phyloP scores from a whole-genome alignment of 73 alveolate genomes.

The Symbiodinium pilosum region DNA sequence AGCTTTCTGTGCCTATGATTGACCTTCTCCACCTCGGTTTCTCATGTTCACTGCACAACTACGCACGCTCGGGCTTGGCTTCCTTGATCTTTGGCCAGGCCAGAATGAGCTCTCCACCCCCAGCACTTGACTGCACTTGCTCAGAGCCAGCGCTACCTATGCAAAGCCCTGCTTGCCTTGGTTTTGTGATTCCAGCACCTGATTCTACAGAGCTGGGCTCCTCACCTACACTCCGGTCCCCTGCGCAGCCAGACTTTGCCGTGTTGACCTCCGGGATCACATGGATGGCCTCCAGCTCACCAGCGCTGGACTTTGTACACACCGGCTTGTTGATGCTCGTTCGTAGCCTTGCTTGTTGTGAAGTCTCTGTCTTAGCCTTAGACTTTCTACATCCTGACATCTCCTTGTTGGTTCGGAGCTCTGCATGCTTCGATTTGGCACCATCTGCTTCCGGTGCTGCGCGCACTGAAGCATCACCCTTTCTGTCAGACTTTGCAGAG shows the following conservation, averaged over 20 bases:
- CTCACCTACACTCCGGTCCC: neutral
- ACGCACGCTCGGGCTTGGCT: neutral
- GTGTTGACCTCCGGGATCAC: neutral
- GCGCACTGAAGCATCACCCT: neutral
- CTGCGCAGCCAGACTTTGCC: neutral
- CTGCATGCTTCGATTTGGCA: neutral
- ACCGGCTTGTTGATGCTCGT: neutral
- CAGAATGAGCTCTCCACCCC: neutral
- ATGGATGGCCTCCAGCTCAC: neutral
- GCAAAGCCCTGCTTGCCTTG: conserved; percentile 13
- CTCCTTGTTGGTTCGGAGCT: neutral
- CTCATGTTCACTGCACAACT: neutral
- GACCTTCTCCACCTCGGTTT: neutral
- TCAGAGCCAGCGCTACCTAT: neutral
- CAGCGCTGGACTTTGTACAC: neutral
- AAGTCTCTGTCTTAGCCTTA: neutral
- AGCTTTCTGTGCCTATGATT: neutral
- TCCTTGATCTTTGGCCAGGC: neutral
- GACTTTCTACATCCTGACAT: conserved; percentile 32
- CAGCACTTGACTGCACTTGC: neutral
- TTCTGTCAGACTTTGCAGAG: neutral
- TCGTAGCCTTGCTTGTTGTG: neutral
- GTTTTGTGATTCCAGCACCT: neutral
- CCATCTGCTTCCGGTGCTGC: neutral
- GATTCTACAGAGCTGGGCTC: conserved; percentile 23